Conservation (phyloP, 192 early-diverging fungal genomes). For the Backusella macrospora region DNA sequence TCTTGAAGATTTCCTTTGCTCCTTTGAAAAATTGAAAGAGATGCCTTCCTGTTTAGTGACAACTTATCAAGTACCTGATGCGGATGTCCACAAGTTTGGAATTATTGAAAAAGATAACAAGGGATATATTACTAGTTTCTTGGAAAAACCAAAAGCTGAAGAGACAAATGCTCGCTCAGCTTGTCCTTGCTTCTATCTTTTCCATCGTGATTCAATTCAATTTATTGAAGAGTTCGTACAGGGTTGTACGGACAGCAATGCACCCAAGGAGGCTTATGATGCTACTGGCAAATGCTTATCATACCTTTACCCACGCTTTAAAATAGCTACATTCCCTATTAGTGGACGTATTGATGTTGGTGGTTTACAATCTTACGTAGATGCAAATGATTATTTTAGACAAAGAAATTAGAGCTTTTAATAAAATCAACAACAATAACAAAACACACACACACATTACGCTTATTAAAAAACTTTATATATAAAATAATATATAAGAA, state of each 20-base stretch:
- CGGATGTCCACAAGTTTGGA: constrained; percentile 54
- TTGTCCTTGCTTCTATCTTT: constrained; percentile 66
- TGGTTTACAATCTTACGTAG: constrained; percentile 56
- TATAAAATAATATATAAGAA: not conserved
- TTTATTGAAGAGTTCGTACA: constrained; percentile 50
- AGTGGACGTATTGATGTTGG: constrained; percentile 66
- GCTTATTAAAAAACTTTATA: constrained; percentile 5
- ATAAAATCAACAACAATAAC: not conserved
- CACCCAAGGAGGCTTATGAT: constrained; percentile 48
- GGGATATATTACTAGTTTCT: constrained; percentile 45
- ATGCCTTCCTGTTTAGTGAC: constrained; percentile 45
- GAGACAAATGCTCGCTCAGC: constrained; percentile 49
- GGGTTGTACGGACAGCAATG: constrained; percentile 32
- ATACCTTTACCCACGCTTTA: constrained; percentile 44
- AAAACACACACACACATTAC: no score
- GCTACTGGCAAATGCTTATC: constrained; percentile 58
- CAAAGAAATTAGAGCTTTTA: constrained; percentile 12
- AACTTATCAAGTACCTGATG: constrained; percentile 47
- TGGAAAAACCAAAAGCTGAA: constrained; percentile 58
- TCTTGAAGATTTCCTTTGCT: constrained; percentile 41
- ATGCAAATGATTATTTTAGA: constrained; percentile 50
- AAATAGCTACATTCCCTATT: constrained; percentile 46
- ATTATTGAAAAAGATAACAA: constrained; percentile 47
- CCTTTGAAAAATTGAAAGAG: not conserved
- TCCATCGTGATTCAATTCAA: constrained; percentile 33